These are phyloP conservation scores for Orbilia ellipsospora DNA, from an alignment of 2,329 filamentous ascomycete species.

Conservation along the genomic window DNA sequence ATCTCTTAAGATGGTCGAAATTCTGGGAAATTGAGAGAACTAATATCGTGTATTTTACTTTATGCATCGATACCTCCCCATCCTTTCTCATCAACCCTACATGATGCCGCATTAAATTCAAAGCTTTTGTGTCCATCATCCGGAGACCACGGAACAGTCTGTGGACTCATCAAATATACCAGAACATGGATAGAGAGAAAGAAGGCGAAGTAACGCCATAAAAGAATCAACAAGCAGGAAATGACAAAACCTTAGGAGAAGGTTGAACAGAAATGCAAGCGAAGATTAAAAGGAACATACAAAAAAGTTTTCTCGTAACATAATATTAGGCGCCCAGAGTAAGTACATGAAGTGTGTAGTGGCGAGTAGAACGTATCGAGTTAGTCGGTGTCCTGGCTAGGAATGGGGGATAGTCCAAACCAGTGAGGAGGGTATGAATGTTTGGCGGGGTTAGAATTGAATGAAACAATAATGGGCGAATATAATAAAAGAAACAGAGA, in stretches of 20 bases:
- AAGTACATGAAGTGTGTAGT: slow-evolving; percentile 19
- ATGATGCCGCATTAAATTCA: slow-evolving; percentile 27
- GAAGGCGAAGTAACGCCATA: slow-evolving; percentile 33
- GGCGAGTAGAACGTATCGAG: neutral
- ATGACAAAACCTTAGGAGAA: slow-evolving; percentile 19
- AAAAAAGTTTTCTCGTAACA: slow-evolving; percentile 17
- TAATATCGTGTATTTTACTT: slow-evolving; percentile 25
- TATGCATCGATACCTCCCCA: slow-evolving; percentile 28
- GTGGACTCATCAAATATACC: slow-evolving; percentile 22
- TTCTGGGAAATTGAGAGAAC: neutral
- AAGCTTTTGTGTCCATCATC: slow-evolving; percentile 39
- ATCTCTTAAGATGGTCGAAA: too few relatives aligned
- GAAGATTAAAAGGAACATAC: slow-evolving; percentile 45
- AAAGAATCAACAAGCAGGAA: slow-evolving; percentile 33
- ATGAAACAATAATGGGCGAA: slow-evolving; percentile 9
- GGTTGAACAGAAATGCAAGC: slow-evolving; percentile 30
- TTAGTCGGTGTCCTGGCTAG: too few relatives aligned
- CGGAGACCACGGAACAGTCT: slow-evolving; percentile 22
- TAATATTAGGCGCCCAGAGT: slow-evolving; percentile 21
- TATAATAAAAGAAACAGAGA: slow-evolving; percentile 7
- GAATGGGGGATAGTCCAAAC: too few relatives aligned
- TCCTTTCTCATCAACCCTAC: slow-evolving; percentile 43
- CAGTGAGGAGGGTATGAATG: too few relatives aligned
- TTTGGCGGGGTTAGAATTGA: too few relatives aligned
- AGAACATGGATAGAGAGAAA: slow-evolving; percentile 31